Percentiles rank a stretch among this genome's conserved stretches.
Evolutionary conservation across 2,329 filamentous ascomycete species (phyloP).

Genomic region (Aureobasidium sp.): DNA sequence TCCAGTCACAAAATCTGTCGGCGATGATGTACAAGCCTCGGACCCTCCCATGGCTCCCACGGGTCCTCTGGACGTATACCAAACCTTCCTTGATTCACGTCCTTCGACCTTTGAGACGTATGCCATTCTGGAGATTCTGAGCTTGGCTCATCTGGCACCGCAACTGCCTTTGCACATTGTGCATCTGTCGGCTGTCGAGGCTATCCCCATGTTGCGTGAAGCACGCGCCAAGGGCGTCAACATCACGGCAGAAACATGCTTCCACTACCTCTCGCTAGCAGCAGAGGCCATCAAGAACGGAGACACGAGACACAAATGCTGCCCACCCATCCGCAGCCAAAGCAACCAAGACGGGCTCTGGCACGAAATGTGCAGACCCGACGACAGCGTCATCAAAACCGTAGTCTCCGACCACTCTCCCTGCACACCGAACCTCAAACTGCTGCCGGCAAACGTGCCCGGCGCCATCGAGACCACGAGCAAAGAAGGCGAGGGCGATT

Average conservation of each 20-base stretch:
- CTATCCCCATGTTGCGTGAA: conserved; percentile 47
- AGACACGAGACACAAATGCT: conserved; percentile 91
- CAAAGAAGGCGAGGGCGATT: conserved; percentile 60
- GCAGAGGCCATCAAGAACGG: conserved; percentile 76
- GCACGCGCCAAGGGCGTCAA: conserved; percentile 69
- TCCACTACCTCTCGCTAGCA: conserved; percentile 83
- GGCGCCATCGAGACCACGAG: conserved; percentile 29
- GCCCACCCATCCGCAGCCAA: conserved; percentile 78
- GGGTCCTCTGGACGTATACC: conserved; percentile 70
- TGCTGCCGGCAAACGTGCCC: conserved; percentile 67
- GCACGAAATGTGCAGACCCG: conserved; percentile 60
- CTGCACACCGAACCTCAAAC: conserved; percentile 89
- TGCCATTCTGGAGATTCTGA: conserved; percentile 79
- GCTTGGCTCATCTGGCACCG: conserved; percentile 71
- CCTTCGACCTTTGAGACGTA: conserved; percentile 87
- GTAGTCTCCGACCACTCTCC: conserved; percentile 94
- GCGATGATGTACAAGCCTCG: conserved; percentile 66
- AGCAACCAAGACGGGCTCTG: conserved; percentile 80
- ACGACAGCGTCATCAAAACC: conserved; percentile 78
- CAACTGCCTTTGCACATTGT: conserved; percentile 86
- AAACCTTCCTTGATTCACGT: conserved; percentile 84
- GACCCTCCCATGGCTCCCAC: conserved; percentile 60
- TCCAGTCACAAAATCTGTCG: conserved; percentile 71
- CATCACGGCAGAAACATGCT: conserved; percentile 91
- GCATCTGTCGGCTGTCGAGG: conserved; percentile 61